Base-by-base conservation (phyloP, 768 basidiomycete genomes). In the Omphalotus guepiniiformis region DNA sequence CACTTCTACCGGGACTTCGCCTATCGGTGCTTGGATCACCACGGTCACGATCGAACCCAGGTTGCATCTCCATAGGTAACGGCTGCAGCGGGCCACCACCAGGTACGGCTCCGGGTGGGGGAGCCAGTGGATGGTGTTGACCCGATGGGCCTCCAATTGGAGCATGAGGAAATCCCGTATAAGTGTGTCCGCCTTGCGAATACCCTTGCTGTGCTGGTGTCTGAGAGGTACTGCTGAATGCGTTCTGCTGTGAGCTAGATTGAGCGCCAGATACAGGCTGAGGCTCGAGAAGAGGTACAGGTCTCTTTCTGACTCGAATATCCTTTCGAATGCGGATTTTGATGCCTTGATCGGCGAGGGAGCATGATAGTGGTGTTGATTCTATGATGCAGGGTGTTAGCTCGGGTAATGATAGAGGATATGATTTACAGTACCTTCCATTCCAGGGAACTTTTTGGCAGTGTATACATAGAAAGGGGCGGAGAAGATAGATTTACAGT, bases 371-470 rank as follows among this genome's bases (percentile, higher is more conserved):
- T 3, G 85, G 82, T 0, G 93, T 93, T 3, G 90, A 93, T 66
- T 93, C 93, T 93, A 62, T 32, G 32, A 15, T 28, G 3, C 15
- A 16, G 21, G 29, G 26, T 29, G 18, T 21, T 32, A 27, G 27
- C 9, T 2, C 12, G 42, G 44, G 16, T 40, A 25, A 35, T 15
- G 15, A 35, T 28, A 21, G 32, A n/a, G 32, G 6, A 22, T 38
- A 19, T 22, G 15, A 30, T 54, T 23, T 57, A 53, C 35, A 39
- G 30, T 37, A 89, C 92, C 85, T 74, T 92, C 89, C 89, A 94
- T 94, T 21, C 93, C 93, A 0, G 93, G 93, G 61, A 95, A 96
- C 66, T 93, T 93, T 76, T 96, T 96, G 13, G 92, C 90, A 0
- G 93, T 93, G 63, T 93, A 96, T 9, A 96, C 94, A 53, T 93